Evolutionary conservation across 2,329 filamentous ascomycete species (phyloP).

Genomic region (Paraconiothyrium sp.): DNA sequence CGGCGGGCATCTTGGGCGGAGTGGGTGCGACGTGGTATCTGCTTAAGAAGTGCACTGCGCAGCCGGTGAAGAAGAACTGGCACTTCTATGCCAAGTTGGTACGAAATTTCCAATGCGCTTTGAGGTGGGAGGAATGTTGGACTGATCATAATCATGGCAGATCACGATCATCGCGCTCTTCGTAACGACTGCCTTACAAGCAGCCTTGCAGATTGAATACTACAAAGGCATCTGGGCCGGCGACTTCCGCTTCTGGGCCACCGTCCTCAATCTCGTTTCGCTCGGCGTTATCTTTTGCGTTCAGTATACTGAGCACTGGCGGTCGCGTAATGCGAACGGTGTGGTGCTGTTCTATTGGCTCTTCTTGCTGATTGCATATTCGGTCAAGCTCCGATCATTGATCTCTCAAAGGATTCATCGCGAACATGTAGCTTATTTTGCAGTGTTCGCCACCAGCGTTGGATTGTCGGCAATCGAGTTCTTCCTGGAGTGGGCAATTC

Average conservation of each 20-base stretch:
- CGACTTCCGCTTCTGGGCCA: slow-evolving; percentile 89
- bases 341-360: slow-evolving; percentile 94
- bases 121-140: neutral
- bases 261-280: slow-evolving; percentile 75
- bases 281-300: slow-evolving; percentile 78
- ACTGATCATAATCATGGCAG: slow-evolving; percentile 48
- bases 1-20: slow-evolving; percentile 81
- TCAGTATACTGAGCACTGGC: slow-evolving; percentile 87
- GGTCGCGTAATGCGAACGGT: slow-evolving; percentile 84
- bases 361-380: slow-evolving; percentile 79
- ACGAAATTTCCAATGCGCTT: slow-evolving; percentile 22
- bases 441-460: slow-evolving; percentile 76
- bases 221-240: slow-evolving; percentile 76
- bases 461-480: slow-evolving; percentile 77
- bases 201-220: slow-evolving; percentile 76
- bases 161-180: slow-evolving; percentile 73
- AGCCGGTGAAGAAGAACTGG: slow-evolving; percentile 80
- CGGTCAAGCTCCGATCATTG: slow-evolving; percentile 86
- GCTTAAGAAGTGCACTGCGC: slow-evolving; percentile 72
- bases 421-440: slow-evolving; percentile 76
- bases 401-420: slow-evolving; percentile 78
- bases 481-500: slow-evolving; percentile 83
- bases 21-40: slow-evolving; percentile 82
- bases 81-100: slow-evolving; percentile 95
- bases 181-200: slow-evolving; percentile 74